A percentile compares a stretch with the other conserved stretches of the same genome.
phyloP scores from a whole-genome alignment of 1,284 basidiomycete species.

The Microbotryum intermedium region DNA sequence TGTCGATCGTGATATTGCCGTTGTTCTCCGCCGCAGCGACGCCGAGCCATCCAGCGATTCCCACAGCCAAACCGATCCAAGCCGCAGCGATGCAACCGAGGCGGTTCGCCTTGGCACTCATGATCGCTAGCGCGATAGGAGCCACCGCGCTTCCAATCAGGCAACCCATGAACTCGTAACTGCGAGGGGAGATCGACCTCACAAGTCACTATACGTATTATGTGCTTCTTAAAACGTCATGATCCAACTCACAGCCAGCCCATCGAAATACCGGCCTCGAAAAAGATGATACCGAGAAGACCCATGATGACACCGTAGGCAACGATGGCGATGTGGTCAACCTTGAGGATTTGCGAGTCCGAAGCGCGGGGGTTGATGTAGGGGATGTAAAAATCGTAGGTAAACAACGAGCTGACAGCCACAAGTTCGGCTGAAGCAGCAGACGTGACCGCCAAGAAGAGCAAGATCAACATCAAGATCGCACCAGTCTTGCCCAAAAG shows the following conservation, averaged over 20 bases:
- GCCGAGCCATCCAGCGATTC: conserved; percentile 74
- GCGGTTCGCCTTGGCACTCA: conserved; percentile 75
- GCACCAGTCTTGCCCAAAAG: conserved; percentile 63
- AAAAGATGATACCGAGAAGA: conserved; percentile 73
- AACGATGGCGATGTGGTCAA: conserved; percentile 42
- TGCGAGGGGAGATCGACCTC: too few species aligned
- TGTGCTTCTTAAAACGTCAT: not conserved
- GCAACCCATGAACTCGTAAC: conserved; percentile 39
- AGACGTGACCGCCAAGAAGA: conserved; percentile 66
- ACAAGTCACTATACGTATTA: not conserved
- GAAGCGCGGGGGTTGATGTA: conserved; percentile 55
- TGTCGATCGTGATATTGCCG: conserved; percentile 60
- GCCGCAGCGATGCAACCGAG: conserved; percentile 66
- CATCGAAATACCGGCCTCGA: conserved; percentile 80
- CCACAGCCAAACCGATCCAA: conserved; percentile 59
- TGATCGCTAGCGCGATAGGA: conserved; percentile 44
- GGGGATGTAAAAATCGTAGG: conserved; percentile 55
- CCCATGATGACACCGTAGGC: conserved; percentile 68
- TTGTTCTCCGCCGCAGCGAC: conserved; percentile 62
- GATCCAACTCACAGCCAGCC: conserved; percentile 49
- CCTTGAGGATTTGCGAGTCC: conserved; percentile 51
- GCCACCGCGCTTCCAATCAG: conserved; percentile 62
- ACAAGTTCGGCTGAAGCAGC: conserved; percentile 83
- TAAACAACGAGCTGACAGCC: conserved; percentile 53
- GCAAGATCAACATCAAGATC: conserved; percentile 42